phyloP scores from a whole-genome alignment of 768 basidiomycete species.

The Lactifluus volemus region DNA sequence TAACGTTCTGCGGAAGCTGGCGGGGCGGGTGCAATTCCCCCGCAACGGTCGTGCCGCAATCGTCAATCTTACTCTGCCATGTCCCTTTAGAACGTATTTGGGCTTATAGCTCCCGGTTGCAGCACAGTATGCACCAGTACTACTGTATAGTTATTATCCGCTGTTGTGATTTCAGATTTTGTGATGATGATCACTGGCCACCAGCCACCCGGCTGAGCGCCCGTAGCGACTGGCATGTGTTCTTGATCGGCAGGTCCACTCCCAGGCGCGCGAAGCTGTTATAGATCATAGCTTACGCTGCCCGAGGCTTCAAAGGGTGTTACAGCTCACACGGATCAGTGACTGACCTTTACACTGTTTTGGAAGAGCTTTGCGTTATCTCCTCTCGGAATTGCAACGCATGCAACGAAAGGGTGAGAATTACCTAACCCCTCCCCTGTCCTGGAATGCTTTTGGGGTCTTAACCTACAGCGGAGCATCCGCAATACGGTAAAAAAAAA shows the following conservation, averaged over 20 bases:
- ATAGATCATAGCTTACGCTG: background rate
- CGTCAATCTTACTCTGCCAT: background rate
- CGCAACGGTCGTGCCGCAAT: slow-evolving; percentile 1
- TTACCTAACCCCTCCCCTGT: slow-evolving; percentile 13
- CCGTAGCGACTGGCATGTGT: background rate
- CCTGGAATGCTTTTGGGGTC: background rate
- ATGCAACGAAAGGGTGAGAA: slow-evolving; percentile 3
- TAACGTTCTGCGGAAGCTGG: background rate
- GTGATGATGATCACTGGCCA: background rate
- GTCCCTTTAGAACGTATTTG: slow-evolving; percentile 8
- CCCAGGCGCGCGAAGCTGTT: background rate
- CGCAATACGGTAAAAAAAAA: background rate
- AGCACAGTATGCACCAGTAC: background rate
- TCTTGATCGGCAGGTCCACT: background rate
- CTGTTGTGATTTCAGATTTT: background rate
- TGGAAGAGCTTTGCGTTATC: background rate
- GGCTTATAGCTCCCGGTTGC: background rate
- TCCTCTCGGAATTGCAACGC: slow-evolving; percentile 5
- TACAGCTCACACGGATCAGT: background rate
- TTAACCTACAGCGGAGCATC: background rate
- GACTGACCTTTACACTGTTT: background rate
- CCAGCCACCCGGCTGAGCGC: background rate
- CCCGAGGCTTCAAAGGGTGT: background rate
- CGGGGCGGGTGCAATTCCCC: background rate
- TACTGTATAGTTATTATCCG: background rate